Evolutionary conservation across 2,329 filamentous ascomycete genomes (phyloP).

Genomic region (Chaetomiaceae sp.): DNA sequence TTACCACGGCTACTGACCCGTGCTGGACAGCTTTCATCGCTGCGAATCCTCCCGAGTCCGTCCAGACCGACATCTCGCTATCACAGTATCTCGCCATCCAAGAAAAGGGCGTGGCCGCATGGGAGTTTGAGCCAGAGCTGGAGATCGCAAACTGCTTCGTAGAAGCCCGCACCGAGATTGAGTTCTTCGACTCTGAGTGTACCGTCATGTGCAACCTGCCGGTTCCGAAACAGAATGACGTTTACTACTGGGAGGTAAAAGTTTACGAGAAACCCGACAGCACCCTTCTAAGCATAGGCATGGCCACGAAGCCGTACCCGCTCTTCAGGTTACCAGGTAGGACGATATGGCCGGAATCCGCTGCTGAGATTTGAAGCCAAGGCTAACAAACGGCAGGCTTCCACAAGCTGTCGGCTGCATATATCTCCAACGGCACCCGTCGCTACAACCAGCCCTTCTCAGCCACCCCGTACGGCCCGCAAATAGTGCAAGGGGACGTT

Average conservation of each 20-base stretch:
- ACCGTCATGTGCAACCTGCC: slow-evolving; percentile 95
- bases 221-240: slow-evolving; percentile 96
- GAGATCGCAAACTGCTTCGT: slow-evolving; percentile 99
- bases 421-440: slow-evolving; percentile 79
- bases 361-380: neutral
- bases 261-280: slow-evolving; percentile 94
- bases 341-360: slow-evolving; percentile 25
- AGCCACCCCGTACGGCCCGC: slow-evolving; percentile 71
- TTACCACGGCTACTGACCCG: slow-evolving; percentile 3
- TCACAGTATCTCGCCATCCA: slow-evolving; percentile 98
- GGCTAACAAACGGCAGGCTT: slow-evolving; percentile 51
- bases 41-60: slow-evolving; percentile 88
- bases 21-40: slow-evolving; percentile 71
- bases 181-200: slow-evolving; percentile 97
- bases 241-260: slow-evolving; percentile 99
- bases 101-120: slow-evolving; percentile 98
- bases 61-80: slow-evolving; percentile 93
- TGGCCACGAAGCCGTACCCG: slow-evolving; percentile 95
- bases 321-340: slow-evolving; percentile 87
- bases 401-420: slow-evolving; percentile 89
- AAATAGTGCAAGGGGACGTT: slow-evolving; percentile 87
- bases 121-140: slow-evolving; percentile 98
- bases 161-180: slow-evolving; percentile 90
- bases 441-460: slow-evolving; percentile 90
- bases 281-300: slow-evolving; percentile 81